Percentiles rank a stretch among this genome's conserved stretches.
Conservation (phyloP, 257 asterid species). For the Hygrophila difformis region DNA sequence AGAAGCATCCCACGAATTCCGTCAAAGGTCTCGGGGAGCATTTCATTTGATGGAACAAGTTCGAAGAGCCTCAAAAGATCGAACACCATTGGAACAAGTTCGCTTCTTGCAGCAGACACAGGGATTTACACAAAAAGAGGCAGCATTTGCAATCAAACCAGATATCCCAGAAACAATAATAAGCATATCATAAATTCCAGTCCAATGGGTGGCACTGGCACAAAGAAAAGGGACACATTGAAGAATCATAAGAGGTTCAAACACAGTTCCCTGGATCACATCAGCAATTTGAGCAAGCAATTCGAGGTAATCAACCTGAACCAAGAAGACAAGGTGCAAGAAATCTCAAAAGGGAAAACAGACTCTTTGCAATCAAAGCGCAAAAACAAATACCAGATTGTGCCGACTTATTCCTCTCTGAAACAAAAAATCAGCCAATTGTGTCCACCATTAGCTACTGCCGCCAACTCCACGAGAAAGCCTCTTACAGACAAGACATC, state of each 20-base stretch:
- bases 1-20: too few relatives aligned
- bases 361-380: not conserved
- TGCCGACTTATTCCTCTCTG: constrained; percentile 2
- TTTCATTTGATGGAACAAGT: constrained; percentile 12
- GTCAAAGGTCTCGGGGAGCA: too few relatives aligned
- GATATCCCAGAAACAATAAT: constrained; percentile 17
- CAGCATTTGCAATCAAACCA: constrained; percentile 12
- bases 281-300: constrained; percentile 30
- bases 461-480: constrained; percentile 25
- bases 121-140: constrained; percentile 13
- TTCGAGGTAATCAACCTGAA: constrained; percentile 41
- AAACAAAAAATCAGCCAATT: constrained; percentile 9
- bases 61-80: constrained; percentile 12
- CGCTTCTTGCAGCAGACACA: constrained; percentile 1
- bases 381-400: not conserved
- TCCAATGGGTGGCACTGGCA: constrained; percentile 16
- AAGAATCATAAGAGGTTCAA: constrained; percentile 16
- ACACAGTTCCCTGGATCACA: constrained; percentile 20
- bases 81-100: constrained; percentile 1
- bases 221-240: constrained; percentile 9
- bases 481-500: constrained; percentile 47
- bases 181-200: constrained; percentile 10
- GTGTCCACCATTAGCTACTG: not conserved
- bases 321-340: constrained; percentile 5
- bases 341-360: not conserved